These are phyloP conservation scores for Gliomastix tumulicola DNA, from an alignment of 2,329 filamentous ascomycete genomes.

Conservation along the genomic window DNA sequence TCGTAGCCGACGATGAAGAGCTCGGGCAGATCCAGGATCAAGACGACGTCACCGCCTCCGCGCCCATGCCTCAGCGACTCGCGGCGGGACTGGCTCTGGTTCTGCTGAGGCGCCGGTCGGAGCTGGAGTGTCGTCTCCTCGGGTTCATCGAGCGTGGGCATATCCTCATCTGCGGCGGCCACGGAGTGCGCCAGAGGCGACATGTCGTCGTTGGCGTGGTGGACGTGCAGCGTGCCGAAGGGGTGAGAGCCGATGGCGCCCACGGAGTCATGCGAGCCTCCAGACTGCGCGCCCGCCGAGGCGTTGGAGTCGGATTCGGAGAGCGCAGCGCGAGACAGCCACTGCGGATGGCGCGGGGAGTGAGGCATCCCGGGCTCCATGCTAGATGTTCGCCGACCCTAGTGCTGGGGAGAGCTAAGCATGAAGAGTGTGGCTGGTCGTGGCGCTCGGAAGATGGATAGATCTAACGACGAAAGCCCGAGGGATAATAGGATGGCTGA, in stretches of 20 bases:
- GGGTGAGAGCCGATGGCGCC: conserved; percentile 30
- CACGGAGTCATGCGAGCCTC: conserved; percentile 28
- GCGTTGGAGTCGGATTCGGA: conserved; percentile 2
- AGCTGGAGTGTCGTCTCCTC: too few species aligned
- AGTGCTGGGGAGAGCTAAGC: too few species aligned
- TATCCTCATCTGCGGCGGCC: neutral
- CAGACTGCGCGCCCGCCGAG: conserved; percentile 5
- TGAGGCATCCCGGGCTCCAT: too few species aligned
- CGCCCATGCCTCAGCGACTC: conserved; percentile 17
- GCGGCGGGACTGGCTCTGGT: too few species aligned
- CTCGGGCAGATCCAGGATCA: conserved; percentile 43
- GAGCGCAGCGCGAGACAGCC: too few species aligned
- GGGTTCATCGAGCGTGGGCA: conserved; percentile 1
- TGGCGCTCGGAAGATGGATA: too few species aligned
- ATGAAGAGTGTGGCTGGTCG: too few species aligned
- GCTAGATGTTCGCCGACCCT: too few species aligned
- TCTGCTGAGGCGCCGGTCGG: too few species aligned
- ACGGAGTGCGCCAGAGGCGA: conserved; percentile 5
- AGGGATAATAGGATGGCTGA: too few species aligned
- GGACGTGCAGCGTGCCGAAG: conserved; percentile 33
- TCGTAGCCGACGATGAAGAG: conserved; percentile 48
- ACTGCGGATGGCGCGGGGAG: too few species aligned
- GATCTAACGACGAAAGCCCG: too few species aligned
- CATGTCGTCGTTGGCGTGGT: conserved; percentile 14
- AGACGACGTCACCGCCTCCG: conserved; percentile 40